Percentiles rank a stretch among this genome's conserved stretches.
phyloP scores from a whole-genome alignment of 2,329 filamentous ascomycete genomes.

The Coccinonectria pachysandricola region DNA sequence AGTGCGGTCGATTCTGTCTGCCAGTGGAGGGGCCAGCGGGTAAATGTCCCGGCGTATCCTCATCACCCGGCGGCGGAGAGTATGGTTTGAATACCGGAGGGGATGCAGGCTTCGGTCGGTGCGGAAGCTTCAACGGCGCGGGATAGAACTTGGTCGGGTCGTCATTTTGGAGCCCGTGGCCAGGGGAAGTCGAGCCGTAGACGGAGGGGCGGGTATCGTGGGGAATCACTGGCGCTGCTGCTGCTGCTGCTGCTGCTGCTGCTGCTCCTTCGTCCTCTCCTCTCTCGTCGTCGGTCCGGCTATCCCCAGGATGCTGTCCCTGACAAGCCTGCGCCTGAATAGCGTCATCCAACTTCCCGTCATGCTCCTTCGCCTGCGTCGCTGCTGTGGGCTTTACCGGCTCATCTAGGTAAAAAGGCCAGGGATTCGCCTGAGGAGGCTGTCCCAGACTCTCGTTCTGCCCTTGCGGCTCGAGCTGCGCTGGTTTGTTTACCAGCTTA shows the following conservation, averaged over 20 bases:
- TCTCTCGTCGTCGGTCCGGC: too few relatives aligned
- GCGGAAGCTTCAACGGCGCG: conserved; percentile 18
- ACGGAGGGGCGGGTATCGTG: conserved; percentile 8
- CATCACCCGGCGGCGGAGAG: conserved; percentile 13
- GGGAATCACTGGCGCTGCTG: conserved; percentile 7
- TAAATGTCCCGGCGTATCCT: too few relatives aligned
- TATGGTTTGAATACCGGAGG: conserved; percentile 19
- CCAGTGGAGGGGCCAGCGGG: too few relatives aligned
- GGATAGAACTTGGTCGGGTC: too few relatives aligned
- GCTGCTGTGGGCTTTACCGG: too few relatives aligned
- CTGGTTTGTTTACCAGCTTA: too few relatives aligned
- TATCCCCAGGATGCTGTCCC: too few relatives aligned
- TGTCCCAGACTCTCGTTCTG: too few relatives aligned
- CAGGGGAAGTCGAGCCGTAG: conserved; percentile 7
- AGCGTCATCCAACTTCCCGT: conserved; percentile 5
- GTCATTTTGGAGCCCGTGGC: conserved; percentile 3
- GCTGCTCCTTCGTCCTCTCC: too few relatives aligned
- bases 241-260: too few relatives aligned
- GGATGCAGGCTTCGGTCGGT: conserved; percentile 14
- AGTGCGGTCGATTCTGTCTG: too few relatives aligned
- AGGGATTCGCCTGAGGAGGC: conserved; percentile 16
- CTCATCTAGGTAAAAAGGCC: conserved; percentile 23
- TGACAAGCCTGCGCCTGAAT: conserved; percentile 1
- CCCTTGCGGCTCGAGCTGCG: conserved; percentile 1
- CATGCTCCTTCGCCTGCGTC: conserved; percentile 2